A percentile compares a stretch with the other conserved stretches of the same genome.
Conservation (phyloP, 805 yeast species). For the Sporopachydermia quercuum region DNA sequence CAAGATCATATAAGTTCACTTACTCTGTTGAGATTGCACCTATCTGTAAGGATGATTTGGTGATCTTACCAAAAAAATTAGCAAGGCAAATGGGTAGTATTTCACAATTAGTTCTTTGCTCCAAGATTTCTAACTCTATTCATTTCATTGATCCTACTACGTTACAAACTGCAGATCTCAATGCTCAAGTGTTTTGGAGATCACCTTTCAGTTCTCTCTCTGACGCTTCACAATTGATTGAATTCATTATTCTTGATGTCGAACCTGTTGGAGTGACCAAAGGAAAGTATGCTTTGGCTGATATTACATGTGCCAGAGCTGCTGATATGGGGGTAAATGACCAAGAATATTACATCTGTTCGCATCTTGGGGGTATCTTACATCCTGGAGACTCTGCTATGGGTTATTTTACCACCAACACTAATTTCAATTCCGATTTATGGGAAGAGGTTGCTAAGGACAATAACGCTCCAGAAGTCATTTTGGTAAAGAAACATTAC, state of each 20-base stretch:
- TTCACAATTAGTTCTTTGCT: conserved; percentile 69
- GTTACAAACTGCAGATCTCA: conserved; percentile 61
- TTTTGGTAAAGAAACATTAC: conserved; percentile 79
- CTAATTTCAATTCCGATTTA: conserved; percentile 78
- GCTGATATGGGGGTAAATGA: conserved; percentile 81
- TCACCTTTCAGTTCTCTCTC: conserved; percentile 64
- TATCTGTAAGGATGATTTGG: conserved; percentile 91
- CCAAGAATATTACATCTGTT: conserved; percentile 64
- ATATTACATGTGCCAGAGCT: conserved; percentile 80
- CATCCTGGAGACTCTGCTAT: conserved; percentile 94
- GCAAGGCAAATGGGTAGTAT: conserved; percentile 78
- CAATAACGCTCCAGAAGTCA: conserved; percentile 61
- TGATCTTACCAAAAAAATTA: conserved; percentile 75
- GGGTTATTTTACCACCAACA: conserved; percentile 77
- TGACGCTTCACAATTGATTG: conserved; percentile 61
- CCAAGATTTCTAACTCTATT: conserved; percentile 64
- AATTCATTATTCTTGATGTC: conserved; percentile 82
- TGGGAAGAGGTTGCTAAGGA: conserved; percentile 57
- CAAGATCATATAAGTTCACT: conserved; percentile 77
- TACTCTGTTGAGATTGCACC: conserved; percentile 92
- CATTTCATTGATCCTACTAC: conserved; percentile 82
- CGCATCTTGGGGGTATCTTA: conserved; percentile 86
- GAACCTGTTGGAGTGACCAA: conserved; percentile 75
- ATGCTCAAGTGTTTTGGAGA: conserved; percentile 68
- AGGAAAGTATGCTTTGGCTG: conserved; percentile 77